Evolutionary conservation across 441 rosid species (phyloP), one percentile per base, ranked within the genome.

Genomic region (Gossypium schwendimanii): DNA sequence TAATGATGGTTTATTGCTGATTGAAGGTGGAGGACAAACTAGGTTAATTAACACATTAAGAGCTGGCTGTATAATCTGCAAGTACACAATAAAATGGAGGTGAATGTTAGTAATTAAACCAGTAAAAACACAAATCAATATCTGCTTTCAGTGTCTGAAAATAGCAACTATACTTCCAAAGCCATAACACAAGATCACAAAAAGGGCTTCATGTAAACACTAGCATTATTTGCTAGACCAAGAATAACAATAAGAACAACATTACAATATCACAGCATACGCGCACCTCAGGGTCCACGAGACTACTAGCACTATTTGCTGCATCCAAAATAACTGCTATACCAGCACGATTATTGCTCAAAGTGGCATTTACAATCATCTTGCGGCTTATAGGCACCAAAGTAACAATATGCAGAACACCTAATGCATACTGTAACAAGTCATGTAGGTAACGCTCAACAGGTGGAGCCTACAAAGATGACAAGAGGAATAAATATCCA

Each of bases 21-120:
- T 86, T 74, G 99, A 93, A 82, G 98, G 99, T 6, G 99, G 99
- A 45, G 97, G 97, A 73, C 99, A 93, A 74, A 96, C 99, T 78
- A 96, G 94, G 81, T 90, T 93, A 82, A 93, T 87, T 72, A 96
- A 82, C 77, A 93, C 96, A 83, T 86, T 91, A 69, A 96, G 81
- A 53, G 99, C 97, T 69, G 96, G 94, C 85, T 93, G 98, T 85
- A 93, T 88, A 63, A 91, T 91, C 99, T 96, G 87, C 84, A 84
- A 81, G 67, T 52, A 63, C 57, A 54, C 54, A 28, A 47, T 21
- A 54, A 71, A 72, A 6, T 39, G 47, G 17, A 69, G 15, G 57
- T 31, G 45, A 53, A 2, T 41, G 36, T 44, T 63, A 72, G 44
- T 2, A 14, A 60, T 57, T 57, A 39, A 20, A 72, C 36, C 33